Conservation (phyloP, 2,329 filamentous ascomycete genomes). For the Thelonectria olida region DNA sequence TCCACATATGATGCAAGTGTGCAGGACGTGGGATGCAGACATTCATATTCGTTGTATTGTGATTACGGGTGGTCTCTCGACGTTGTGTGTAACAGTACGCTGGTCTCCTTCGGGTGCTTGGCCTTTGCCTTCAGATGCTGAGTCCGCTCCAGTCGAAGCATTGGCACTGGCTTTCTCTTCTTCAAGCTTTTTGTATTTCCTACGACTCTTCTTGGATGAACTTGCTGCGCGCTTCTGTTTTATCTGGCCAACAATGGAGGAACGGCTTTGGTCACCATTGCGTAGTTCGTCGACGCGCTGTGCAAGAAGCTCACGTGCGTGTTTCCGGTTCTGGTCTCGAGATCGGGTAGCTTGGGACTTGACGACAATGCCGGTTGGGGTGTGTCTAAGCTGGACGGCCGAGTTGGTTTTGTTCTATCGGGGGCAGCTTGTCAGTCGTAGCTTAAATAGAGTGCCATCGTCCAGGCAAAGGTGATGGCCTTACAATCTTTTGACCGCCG, state of each 20-base stretch:
- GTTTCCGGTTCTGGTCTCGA: conserved; percentile 85
- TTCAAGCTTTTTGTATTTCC: conserved; percentile 77
- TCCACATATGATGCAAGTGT: neutral
- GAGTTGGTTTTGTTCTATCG: conserved; percentile 92
- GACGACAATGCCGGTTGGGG: conserved; percentile 89
- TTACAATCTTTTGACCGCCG: conserved; percentile 93
- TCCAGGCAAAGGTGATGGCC: conserved; percentile 29
- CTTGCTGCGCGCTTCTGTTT: conserved; percentile 78
- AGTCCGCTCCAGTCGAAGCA: neutral
- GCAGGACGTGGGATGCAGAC: neutral
- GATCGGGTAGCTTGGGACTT: conserved; percentile 95
- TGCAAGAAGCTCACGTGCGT: conserved; percentile 80
- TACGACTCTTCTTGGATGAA: conserved; percentile 80
- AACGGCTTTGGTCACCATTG: conserved; percentile 76
- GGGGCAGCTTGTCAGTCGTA: conserved; percentile 11
- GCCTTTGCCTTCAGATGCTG: neutral
- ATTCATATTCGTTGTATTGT: conserved; percentile 16
- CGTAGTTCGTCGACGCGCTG: conserved; percentile 76
- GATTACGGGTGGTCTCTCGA: neutral
- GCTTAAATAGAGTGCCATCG: neutral
- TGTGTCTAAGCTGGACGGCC: conserved; percentile 90
- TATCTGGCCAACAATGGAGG: conserved; percentile 69
- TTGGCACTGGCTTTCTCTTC: conserved; percentile 50
- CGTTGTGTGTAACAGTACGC: neutral
- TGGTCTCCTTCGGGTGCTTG: neutral